Percentiles rank a stretch among this genome's conserved stretches.
These are phyloP conservation scores for Microdochium trichocladiopsis DNA, from an alignment of 2,329 filamentous ascomycete genomes.

Conservation along the genomic window DNA sequence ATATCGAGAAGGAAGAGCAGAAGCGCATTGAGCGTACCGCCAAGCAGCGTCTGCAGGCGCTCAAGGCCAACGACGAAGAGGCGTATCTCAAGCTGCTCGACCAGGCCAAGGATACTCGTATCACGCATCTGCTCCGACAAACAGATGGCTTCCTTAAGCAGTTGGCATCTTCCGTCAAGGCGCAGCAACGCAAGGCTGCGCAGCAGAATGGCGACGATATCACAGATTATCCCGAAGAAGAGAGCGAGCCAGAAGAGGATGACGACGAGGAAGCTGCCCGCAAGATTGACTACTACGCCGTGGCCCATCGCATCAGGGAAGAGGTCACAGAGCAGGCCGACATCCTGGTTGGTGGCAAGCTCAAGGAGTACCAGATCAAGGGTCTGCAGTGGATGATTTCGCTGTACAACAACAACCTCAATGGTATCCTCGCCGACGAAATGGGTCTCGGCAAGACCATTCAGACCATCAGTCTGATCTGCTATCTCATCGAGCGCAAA, in stretches of 20 bases:
- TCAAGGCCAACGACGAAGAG: constrained; percentile 99
- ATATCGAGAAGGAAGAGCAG: constrained; percentile 98
- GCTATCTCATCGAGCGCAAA: constrained; percentile 95
- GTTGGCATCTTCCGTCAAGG: constrained; percentile 88
- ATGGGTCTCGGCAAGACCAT: constrained; percentile 99
- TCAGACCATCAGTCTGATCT: constrained; percentile 95
- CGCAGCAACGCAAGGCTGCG: constrained; percentile 78
- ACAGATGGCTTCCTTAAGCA: constrained; percentile 97
- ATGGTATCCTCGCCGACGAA: constrained; percentile 96
- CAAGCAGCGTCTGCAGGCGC: constrained; percentile 97
- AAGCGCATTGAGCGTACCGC: constrained; percentile 96
- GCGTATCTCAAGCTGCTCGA: constrained; percentile 96
- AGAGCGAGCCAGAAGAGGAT: constrained; percentile 60
- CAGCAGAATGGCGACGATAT: constrained; percentile 68
- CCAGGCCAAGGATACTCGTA: constrained; percentile 98
- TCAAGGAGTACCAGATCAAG: constrained; percentile 98
- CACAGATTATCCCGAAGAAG: constrained; percentile 46
- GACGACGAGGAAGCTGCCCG: constrained; percentile 60
- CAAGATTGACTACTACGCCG: constrained; percentile 98
- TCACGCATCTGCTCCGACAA: constrained; percentile 92
- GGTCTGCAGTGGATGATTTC: constrained; percentile 99
- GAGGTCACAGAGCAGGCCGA: constrained; percentile 75
- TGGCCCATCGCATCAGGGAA: constrained; percentile 93
- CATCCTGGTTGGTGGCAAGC: constrained; percentile 82
- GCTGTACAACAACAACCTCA: constrained; percentile 99